These are phyloP conservation scores for Claviceps purpurea DNA, from an alignment of 2,329 filamentous ascomycete species.

Conservation along the genomic window DNA sequence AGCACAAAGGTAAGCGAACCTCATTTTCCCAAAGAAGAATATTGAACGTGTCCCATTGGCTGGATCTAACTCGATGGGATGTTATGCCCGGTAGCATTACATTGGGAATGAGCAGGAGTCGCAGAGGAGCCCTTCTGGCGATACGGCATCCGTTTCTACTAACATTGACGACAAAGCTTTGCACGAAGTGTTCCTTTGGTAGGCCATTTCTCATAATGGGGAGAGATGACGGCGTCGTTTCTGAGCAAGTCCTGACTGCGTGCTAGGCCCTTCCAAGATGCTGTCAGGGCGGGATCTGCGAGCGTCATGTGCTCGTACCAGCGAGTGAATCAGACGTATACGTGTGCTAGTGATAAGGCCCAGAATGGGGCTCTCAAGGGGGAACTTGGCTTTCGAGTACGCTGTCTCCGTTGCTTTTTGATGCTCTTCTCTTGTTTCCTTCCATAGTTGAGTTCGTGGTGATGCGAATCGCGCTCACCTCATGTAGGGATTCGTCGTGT, in stretches of 20 bases:
- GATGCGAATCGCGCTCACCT: constrained; percentile 9
- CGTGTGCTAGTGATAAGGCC: constrained; percentile 53
- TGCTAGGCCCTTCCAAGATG: constrained; percentile 51
- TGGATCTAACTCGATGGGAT: too few relatives aligned
- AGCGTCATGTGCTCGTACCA: constrained; percentile 52
- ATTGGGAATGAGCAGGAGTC: constrained; percentile 66
- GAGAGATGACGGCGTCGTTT: too few relatives aligned
- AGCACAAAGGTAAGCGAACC: constrained; percentile 31
- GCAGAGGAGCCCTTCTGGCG: constrained; percentile 47
- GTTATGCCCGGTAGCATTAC: constrained; percentile 40
- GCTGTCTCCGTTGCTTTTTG: background rate
- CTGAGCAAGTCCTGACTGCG: too few relatives aligned
- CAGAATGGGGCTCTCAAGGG: constrained; percentile 54
- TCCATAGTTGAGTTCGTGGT: background rate
- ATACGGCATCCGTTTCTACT: constrained; percentile 38
- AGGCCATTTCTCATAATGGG: background rate
- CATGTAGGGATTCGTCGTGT: constrained; percentile 43
- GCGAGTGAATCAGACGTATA: constrained; percentile 56
- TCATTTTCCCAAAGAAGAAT: too few relatives aligned
- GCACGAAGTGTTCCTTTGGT: constrained; percentile 44
- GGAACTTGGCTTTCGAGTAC: constrained; percentile 38
- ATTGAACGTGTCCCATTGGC: too few relatives aligned
- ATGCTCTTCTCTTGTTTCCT: too few relatives aligned
- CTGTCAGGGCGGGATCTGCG: constrained; percentile 44
- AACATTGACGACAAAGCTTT: constrained; percentile 50